Evolutionary conservation across 805 yeast species (phyloP).

Genomic region (Candida suzukii): DNA sequence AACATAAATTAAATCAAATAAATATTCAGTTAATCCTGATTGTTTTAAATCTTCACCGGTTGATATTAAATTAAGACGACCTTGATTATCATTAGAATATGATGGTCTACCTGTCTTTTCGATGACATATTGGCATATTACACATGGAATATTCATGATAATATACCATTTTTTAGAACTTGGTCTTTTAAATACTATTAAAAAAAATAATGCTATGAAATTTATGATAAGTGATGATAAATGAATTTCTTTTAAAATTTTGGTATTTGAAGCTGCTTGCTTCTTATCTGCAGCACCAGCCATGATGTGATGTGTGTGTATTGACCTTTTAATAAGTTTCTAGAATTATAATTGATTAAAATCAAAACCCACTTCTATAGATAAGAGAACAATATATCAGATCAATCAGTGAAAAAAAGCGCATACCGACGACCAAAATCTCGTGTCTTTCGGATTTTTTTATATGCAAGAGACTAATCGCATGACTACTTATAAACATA

Average conservation of each 20-base stretch:
- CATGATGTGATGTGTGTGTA: too few relatives aligned
- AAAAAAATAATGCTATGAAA: conserved; percentile 28
- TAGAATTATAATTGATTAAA: too few relatives aligned
- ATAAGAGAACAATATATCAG: too few relatives aligned
- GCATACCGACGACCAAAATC: too few relatives aligned
- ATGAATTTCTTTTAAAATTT: conserved; percentile 25
- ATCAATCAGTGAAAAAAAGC: too few relatives aligned
- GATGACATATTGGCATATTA: conserved; percentile 40
- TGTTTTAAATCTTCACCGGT: conserved; percentile 59
- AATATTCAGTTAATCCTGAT: conserved; percentile 61
- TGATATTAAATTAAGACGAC: conserved; percentile 31
- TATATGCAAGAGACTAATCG: too few relatives aligned
- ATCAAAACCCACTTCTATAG: too few relatives aligned
- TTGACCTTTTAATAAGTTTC: too few relatives aligned
- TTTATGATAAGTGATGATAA: conserved; percentile 31
- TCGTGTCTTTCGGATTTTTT: too few relatives aligned
- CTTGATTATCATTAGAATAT: conserved; percentile 30
- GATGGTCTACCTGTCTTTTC: conserved; percentile 59
- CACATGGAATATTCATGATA: conserved; percentile 34
- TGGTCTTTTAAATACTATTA: conserved; percentile 39
- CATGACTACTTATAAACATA: too few relatives aligned
- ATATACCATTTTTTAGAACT: conserved; percentile 31
- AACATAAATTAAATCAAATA: conserved; percentile 63
- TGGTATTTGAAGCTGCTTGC: conserved; percentile 23
- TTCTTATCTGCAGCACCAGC: conserved; percentile 34